Conservation (phyloP, 768 basidiomycete species). For the Russula olivacea region DNA sequence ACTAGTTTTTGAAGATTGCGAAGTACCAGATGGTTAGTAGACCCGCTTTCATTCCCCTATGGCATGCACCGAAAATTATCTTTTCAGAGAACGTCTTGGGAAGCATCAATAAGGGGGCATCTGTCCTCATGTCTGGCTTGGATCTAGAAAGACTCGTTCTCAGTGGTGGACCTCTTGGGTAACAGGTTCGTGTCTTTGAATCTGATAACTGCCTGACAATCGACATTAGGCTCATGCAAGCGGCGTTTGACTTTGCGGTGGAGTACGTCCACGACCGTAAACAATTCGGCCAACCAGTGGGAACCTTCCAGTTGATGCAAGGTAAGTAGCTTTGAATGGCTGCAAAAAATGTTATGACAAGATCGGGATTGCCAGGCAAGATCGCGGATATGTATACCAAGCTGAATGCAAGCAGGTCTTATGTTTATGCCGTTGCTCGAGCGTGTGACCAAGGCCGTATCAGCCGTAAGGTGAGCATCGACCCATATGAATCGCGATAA, state of each 20-base stretch:
- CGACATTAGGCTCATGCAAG: constrained; percentile 71
- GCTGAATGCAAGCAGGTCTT: constrained; percentile 79
- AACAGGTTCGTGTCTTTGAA: constrained; percentile 23
- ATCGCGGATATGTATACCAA: constrained; percentile 95
- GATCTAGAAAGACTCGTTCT: constrained; percentile 90
- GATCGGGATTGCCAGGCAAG: constrained; percentile 45
- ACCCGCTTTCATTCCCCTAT: constrained; percentile 8
- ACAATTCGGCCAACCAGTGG: constrained; percentile 84
- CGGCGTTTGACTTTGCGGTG: constrained; percentile 82
- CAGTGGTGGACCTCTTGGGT: constrained; percentile 90
- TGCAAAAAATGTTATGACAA: constrained; percentile 16
- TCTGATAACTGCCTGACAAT: neutral
- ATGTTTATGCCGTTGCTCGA: constrained; percentile 88
- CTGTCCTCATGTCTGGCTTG: constrained; percentile 90
- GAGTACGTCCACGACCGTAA: constrained; percentile 91
- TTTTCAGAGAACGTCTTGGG: constrained; percentile 77
- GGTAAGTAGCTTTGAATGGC: constrained; percentile 40
- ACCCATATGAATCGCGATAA: neutral
- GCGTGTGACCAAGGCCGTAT: constrained; percentile 79
- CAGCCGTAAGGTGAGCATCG: constrained; percentile 61
- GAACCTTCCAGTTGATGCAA: constrained; percentile 95
- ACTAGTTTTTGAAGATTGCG: constrained; percentile 84
- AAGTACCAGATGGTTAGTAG: constrained; percentile 73
- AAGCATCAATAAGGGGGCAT: constrained; percentile 67
- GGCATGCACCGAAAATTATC: neutral